A percentile compares a stretch with the other conserved stretches of the same genome.
These are phyloP conservation scores for Picea mariana DNA, from an alignment of 83 land plant species.

Conservation along the genomic window DNA sequence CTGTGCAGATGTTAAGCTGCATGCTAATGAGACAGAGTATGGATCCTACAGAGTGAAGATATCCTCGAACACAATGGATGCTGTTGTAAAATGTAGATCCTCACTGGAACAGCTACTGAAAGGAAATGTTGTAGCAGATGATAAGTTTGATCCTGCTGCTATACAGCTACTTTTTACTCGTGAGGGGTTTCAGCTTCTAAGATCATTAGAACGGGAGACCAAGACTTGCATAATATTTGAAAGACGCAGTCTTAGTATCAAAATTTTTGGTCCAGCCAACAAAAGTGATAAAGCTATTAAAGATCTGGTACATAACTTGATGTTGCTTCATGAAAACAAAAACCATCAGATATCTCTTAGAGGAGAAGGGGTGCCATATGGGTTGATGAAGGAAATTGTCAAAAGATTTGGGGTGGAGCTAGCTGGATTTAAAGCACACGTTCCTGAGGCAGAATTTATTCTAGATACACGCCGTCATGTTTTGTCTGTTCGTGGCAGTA, in stretches of 20 bases:
- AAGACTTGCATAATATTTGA: conserved; percentile 65
- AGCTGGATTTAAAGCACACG: conserved; percentile 44
- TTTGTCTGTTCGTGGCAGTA: no score
- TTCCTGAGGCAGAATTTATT: no score
- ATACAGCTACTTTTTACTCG: conserved; percentile 53
- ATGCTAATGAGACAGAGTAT: conserved; percentile 31
- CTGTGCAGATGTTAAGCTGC: conserved; percentile 44
- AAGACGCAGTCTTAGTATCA: conserved; percentile 37
- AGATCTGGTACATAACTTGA: conserved; percentile 38
- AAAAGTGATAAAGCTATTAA: conserved; percentile 33
- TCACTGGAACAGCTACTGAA: conserved; percentile 64
- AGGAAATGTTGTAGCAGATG: conserved; percentile 50
- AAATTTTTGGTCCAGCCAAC: conserved; percentile 53
- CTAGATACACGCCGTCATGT: no score
- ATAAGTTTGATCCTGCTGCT: conserved; percentile 33
- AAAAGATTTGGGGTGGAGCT: conserved; percentile 68
- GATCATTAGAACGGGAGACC: conserved; percentile 49
- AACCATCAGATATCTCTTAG: conserved; percentile 56
- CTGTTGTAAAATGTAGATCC: conserved; percentile 61
- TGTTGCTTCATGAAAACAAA: conserved; percentile 47
- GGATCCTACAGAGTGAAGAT: conserved; percentile 59
- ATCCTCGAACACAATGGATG: conserved; percentile 64
- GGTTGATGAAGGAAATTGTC: conserved; percentile 70
- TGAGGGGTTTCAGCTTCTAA: conserved; percentile 53
- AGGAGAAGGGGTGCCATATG: conserved; percentile 41